A percentile compares a stretch with the other conserved stretches of the same genome.
Evolutionary conservation across 345 rosid genomes (phyloP).

Genomic region (Salix brachista): DNA sequence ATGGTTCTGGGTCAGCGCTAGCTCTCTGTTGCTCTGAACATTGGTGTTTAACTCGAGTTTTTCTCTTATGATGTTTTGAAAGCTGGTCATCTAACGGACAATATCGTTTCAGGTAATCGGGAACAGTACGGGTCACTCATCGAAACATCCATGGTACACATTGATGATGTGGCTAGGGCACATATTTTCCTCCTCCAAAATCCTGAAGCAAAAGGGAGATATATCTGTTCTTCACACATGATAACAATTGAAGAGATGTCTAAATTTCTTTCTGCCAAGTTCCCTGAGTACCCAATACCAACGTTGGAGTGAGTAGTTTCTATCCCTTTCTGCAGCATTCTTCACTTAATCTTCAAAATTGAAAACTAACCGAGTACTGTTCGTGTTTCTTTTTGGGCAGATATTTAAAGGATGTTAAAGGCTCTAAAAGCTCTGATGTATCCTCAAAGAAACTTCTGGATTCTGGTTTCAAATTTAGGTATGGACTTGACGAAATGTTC

Average conservation of each 20-base stretch:
- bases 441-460: slow-evolving; percentile 37
- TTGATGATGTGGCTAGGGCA: slow-evolving; percentile 52
- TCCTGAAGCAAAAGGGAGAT: slow-evolving; percentile 50
- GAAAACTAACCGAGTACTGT: not conserved
- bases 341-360: not conserved
- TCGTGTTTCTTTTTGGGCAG: slow-evolving; percentile 15
- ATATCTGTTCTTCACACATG: slow-evolving; percentile 40
- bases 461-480: slow-evolving; percentile 28
- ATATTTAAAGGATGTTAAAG: slow-evolving; percentile 19
- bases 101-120: not conserved
- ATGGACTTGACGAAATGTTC: slow-evolving; percentile 34
- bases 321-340: too few relatives aligned
- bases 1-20: slow-evolving; percentile 22
- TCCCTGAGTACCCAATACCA: slow-evolving; percentile 42
- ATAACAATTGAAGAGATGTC: slow-evolving; percentile 35
- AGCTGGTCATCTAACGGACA: not conserved
- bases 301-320: slow-evolving; percentile 36
- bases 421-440: not conserved
- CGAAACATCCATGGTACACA: not conserved
- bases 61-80: too few relatives aligned
- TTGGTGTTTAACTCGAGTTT: not conserved
- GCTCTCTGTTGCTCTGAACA: not conserved
- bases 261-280: slow-evolving; percentile 30
- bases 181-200: slow-evolving; percentile 47
- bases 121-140: not conserved